Evolutionary conservation across 176 grass and related monocot species (phyloP).

Genomic region (Saccharum officinarum): DNA sequence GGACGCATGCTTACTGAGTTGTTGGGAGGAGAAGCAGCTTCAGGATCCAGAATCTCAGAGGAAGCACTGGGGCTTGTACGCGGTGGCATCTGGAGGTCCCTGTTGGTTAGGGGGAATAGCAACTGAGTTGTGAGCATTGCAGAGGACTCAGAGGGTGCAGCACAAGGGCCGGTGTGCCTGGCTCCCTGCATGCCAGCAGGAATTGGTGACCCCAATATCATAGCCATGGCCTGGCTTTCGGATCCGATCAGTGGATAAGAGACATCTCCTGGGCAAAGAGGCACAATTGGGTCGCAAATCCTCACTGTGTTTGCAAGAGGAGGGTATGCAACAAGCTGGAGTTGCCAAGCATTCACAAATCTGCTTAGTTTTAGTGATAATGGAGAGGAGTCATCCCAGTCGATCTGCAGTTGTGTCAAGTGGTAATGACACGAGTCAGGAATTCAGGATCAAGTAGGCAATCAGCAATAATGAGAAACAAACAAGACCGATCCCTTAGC

Average conservation of each 20-base stretch:
- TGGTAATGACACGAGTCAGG: neutral
- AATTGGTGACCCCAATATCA: slow-evolving; percentile 24
- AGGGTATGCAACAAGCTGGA: slow-evolving; percentile 30
- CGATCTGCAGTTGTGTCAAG: slow-evolving; percentile 34
- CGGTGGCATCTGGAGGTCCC: neutral
- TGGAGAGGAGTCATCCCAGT: slow-evolving; percentile 47
- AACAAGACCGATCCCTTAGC: neutral
- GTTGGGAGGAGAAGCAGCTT: slow-evolving; percentile 27
- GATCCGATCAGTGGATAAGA: neutral
- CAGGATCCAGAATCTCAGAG: slow-evolving; percentile 35
- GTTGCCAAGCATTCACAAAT: slow-evolving; percentile 53
- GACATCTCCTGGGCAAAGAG: slow-evolving; percentile 20
- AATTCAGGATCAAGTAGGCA: neutral
- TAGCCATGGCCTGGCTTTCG: neutral
- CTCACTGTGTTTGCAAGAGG: slow-evolving; percentile 36
- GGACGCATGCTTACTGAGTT: slow-evolving; percentile 4
- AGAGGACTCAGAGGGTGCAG: slow-evolving; percentile 20
- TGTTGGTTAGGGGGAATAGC: neutral
- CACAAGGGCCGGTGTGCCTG: slow-evolving; percentile 45
- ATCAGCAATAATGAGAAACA: neutral
- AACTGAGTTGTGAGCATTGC: slow-evolving; percentile 26
- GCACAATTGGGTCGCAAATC: neutral
- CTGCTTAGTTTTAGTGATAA: neutral
- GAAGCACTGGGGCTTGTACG: neutral
- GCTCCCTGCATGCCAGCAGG: slow-evolving; percentile 72